Conservation (phyloP, 208 protist genomes). For the Trypanosoma boissoni region DNA sequence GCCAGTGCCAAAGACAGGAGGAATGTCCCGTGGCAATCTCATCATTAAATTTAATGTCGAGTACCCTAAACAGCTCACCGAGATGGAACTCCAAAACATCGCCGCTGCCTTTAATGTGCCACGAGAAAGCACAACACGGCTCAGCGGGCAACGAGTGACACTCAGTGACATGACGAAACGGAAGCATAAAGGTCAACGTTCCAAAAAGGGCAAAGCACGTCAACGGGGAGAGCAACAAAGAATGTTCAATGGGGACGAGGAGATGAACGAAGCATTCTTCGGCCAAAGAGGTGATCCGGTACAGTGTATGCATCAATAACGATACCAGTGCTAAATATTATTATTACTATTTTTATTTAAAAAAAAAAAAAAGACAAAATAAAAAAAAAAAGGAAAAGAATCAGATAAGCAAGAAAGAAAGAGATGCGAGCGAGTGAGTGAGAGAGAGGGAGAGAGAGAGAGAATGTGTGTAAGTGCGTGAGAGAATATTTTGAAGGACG, state of each 20-base stretch:
- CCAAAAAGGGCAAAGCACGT: too few species aligned
- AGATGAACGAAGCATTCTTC: too few species aligned
- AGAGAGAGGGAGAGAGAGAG: conserved; percentile 2
- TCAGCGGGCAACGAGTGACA: conserved; percentile 66
- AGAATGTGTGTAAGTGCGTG: background rate
- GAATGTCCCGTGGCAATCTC: conserved; percentile 72
- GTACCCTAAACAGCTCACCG: conserved; percentile 67
- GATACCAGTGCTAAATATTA: too few species aligned
- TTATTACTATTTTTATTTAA: too few species aligned
- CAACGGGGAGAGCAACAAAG: too few species aligned
- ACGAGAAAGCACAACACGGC: conserved; percentile 31
- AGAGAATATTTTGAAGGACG: background rate
- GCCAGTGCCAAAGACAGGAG: conserved; percentile 77
- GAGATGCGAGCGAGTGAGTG: background rate
- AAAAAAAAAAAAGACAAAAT: conserved; percentile 5
- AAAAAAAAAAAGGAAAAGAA: background rate
- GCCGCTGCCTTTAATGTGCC: conserved; percentile 38
- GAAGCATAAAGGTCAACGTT: too few species aligned
- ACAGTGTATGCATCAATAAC: background rate
- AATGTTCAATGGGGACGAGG: too few species aligned
- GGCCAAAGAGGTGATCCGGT: too few species aligned
- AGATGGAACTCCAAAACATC: conserved; percentile 31
- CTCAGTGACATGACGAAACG: conserved; percentile 26
- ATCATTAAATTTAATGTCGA: conserved; percentile 83
- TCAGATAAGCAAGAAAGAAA: background rate